Evolutionary conservation across 2,329 filamentous ascomycete genomes (phyloP), one percentile per base, ranked within the genome.

Genomic region (Colletotrichum sp.): DNA sequence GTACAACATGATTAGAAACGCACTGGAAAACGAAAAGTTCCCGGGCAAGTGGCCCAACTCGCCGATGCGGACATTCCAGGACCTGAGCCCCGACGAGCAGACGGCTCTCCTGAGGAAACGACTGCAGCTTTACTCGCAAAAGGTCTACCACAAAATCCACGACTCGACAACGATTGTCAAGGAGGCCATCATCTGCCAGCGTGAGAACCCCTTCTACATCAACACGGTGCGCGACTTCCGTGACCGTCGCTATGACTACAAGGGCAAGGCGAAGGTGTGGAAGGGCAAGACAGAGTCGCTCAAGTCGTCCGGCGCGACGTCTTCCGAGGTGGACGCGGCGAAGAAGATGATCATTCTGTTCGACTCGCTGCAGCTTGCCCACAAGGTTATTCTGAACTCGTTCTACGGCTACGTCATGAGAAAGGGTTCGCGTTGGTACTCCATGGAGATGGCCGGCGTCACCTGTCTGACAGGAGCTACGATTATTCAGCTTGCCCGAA

Each of bases 391-490:
- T 88, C 83, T 99, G 69, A 99, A 99, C 87, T 98, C 95, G 70
- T 99, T 99, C 87, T 99, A 99, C 78, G 97, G 97, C 76, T 99
- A 99, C 81, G 97, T 98, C 82, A 99, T 99, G 97, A 90, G 97
- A 86, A 99, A 99, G 82, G 97, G 97, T 38, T 99, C 97, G 47
- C 92, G 97, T 69, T 99, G 97, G 97, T 99, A 99, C 82, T 99
- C 97, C 21, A 93, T 99, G 90, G 97, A 99, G 82, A 99, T 99
- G 97, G 97, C 97, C 18, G 97, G 97, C 78, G 97, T 99, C 6
- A 99, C 97, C 55, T 99, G 97, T 85, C 87, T 99, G 82, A 99
- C 97, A 2, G 97, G 97, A 75, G 97, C 97, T 36, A 94, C 93
- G 55, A 99, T 99, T 81, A 99, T 99, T 82, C 97, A 99, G 81